phyloP scores from a whole-genome alignment of 2,329 filamentous ascomycete genomes.

The Apiospora saccharicola region DNA sequence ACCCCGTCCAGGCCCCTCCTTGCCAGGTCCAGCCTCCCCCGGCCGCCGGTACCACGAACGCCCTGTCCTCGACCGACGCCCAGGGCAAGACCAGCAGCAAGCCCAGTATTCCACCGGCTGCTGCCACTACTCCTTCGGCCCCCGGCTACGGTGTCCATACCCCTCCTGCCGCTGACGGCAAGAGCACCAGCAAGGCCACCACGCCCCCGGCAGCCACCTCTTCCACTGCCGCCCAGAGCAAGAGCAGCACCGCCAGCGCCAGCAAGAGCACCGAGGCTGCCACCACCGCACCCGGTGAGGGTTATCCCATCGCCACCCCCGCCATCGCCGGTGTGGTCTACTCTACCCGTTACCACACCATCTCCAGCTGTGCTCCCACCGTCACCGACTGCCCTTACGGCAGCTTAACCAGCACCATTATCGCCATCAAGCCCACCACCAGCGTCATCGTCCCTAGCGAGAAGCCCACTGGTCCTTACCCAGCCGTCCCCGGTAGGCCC shows the following conservation, averaged over 20 bases:
- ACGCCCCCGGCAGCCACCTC: constrained; percentile 35
- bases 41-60: too few species aligned
- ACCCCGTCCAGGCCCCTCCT: constrained; percentile 1
- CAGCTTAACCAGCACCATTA: constrained; percentile 44
- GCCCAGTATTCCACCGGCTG: background rate
- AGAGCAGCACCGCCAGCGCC: too few species aligned
- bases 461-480: background rate
- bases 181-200: background rate
- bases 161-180: background rate
- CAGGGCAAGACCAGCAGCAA: too few species aligned
- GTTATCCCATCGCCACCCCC: background rate
- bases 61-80: constrained; percentile 12
- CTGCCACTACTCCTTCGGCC: background rate
- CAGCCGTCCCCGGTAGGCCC: background rate
- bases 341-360: constrained; percentile 13
- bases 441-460: constrained; percentile 43
- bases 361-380: constrained; percentile 27
- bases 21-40: too few species aligned
- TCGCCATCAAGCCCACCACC: constrained; percentile 36
- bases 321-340: background rate
- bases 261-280: background rate
- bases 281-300: background rate
- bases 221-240: background rate
- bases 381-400: constrained; percentile 39
- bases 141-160: background rate